A percentile compares a stretch with the other conserved stretches of the same genome.
Conservation (phyloP, 2,329 filamentous ascomycete genomes). For the Didymella arachidicola region DNA sequence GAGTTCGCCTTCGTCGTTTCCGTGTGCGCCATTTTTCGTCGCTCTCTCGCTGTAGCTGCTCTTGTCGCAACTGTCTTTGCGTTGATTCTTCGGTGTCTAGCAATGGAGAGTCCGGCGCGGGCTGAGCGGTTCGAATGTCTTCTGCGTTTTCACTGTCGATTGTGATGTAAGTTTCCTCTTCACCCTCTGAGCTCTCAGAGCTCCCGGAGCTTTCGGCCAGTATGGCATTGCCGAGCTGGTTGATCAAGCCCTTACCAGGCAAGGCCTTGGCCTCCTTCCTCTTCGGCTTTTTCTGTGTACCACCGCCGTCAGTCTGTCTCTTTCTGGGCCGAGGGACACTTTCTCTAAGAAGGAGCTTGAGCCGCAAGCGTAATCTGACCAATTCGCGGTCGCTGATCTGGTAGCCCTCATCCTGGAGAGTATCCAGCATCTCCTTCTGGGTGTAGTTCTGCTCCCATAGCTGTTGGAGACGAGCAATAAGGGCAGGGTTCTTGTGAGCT, state of each 20-base stretch:
- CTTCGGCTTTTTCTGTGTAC: constrained; percentile 23
- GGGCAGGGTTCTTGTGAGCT: constrained; percentile 71
- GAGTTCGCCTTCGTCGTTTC: constrained; percentile 73
- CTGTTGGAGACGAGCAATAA: constrained; percentile 75
- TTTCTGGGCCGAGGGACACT: constrained; percentile 62
- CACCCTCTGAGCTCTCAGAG: constrained; percentile 25
- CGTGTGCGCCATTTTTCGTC: constrained; percentile 68
- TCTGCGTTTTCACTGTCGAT: constrained; percentile 7
- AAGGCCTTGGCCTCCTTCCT: constrained; percentile 26
- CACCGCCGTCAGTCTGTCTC: constrained; percentile 36
- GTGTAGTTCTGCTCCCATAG: constrained; percentile 78
- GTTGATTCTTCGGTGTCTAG: constrained; percentile 36
- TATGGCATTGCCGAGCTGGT: constrained; percentile 41
- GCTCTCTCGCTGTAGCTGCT: constrained; percentile 64
- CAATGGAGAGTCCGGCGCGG: constrained; percentile 16
- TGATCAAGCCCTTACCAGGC: constrained; percentile 32
- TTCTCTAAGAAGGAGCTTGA: constrained; percentile 70
- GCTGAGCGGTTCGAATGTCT: constrained; percentile 15
- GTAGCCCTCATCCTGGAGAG: constrained; percentile 75
- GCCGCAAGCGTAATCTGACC: constrained; percentile 71
- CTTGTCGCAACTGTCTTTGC: constrained; percentile 40
- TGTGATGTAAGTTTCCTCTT: constrained; percentile 2
- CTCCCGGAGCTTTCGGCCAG: constrained; percentile 33
- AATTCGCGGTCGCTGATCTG: constrained; percentile 75
- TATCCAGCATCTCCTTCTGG: constrained; percentile 76